Conservation (phyloP, 1,284 basidiomycete genomes). For the Porodaedalea pini region DNA sequence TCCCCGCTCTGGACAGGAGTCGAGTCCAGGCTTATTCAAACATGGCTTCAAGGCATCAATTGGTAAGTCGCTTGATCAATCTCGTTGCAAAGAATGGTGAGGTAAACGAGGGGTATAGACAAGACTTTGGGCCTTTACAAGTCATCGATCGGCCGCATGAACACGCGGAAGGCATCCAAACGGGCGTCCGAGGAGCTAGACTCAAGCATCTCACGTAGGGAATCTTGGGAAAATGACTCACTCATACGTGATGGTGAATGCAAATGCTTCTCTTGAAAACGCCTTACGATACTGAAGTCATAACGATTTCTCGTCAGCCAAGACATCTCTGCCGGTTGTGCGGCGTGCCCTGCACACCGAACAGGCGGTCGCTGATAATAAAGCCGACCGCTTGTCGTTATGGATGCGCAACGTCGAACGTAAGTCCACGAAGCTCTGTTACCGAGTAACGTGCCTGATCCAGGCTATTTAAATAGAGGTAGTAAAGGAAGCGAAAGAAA, state of each 20-base stretch:
- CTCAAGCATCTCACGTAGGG: constrained; percentile 29
- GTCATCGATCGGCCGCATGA: constrained; percentile 33
- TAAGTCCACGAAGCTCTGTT: constrained; percentile 37
- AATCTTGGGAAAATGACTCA: constrained; percentile 49
- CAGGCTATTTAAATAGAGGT: constrained; percentile 46
- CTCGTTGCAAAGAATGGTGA: background rate
- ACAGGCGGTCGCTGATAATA: constrained; percentile 47
- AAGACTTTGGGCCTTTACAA: constrained; percentile 56
- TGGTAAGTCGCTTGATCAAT: constrained; percentile 40
- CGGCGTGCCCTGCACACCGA: constrained; percentile 50
- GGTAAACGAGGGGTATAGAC: constrained; percentile 33
- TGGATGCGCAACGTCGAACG: constrained; percentile 80
- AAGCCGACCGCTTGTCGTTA: constrained; percentile 62
- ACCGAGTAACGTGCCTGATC: constrained; percentile 6
- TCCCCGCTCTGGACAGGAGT: constrained; percentile 12
- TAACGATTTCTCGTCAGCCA: constrained; percentile 28
- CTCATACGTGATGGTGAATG: constrained; percentile 40
- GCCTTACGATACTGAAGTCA: constrained; percentile 14
- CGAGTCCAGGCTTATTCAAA: constrained; percentile 42
- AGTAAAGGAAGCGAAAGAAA: constrained; percentile 69
- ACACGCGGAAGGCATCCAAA: constrained; percentile 25
- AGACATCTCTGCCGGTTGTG: constrained; percentile 48
- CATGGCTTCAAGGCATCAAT: constrained; percentile 69
- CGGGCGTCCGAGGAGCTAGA: constrained; percentile 26
- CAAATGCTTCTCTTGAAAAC: background rate